Evolutionary conservation across 2,329 filamentous ascomycete genomes (phyloP), one percentile per base, ranked within the genome.

Genomic region (Sporothrix phasma): DNA sequence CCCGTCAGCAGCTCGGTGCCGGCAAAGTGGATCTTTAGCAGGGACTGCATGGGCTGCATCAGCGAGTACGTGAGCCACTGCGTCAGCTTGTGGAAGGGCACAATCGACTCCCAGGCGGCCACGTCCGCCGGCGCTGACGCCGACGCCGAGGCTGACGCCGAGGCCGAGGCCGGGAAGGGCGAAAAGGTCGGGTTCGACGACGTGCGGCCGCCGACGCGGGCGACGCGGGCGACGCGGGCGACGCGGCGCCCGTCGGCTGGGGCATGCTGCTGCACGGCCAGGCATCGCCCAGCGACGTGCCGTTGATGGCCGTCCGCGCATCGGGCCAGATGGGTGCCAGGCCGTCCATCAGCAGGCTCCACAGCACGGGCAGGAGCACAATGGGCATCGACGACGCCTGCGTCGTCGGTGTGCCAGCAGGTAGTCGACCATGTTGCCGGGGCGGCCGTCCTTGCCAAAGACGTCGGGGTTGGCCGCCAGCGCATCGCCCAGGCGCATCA

Each of bases 11-110:
- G 81, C 66, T 95, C 89, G 1, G 85, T 84, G 49, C 83, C 83
- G 8, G 74, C 76, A 74, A 83, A 84, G 13, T 78, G 74, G 15
- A 80, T 76, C 1, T 77, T 76, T 10, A 86, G 74, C 0, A 85
- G 72, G 1, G 78, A 77, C 56, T 80, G 77, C 69, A 86, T 84
- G 0, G 83, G 82, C 3, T 89, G 86, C 76, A 88, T 89, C 64
- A 97, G 83, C 2, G 91, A 96, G 76, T 96, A 96, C 59, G 89
- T 90, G 64, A 97, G 86, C 92, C 92, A 97, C 75, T 96, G 92
- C 0, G 92, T 95, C 41, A 96, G 82, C 76, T 96, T 89, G 70
- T 85, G 83, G 70, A 76, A 75, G 2, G 74, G 74, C 13, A 90
- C 84, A 70, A 95, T 93, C 69, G 82, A 87, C 73, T 93, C 89